These are phyloP conservation scores for Rhazya stricta DNA, from an alignment of 257 asterid genomes.

Conservation along the genomic window DNA sequence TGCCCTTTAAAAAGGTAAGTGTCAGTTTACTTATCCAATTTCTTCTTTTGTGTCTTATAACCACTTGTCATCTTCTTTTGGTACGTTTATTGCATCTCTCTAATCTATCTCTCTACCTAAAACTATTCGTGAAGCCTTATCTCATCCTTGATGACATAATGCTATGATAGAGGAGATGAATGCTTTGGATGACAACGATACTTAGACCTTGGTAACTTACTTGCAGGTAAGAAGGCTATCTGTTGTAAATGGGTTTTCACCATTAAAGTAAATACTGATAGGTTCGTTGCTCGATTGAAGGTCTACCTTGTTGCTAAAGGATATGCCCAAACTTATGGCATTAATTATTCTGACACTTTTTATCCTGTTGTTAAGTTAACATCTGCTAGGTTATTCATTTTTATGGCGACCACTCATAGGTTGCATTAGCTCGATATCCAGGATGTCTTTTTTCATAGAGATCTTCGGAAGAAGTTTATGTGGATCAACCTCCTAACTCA, in stretches of 20 bases:
- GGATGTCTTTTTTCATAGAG: not conserved
- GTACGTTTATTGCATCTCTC: not conserved
- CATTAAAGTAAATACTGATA: not conserved
- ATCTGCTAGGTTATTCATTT: not conserved
- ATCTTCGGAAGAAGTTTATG: not conserved
- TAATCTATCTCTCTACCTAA: not conserved
- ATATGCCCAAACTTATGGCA: no score
- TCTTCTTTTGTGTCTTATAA: not conserved
- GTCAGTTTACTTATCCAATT: not conserved
- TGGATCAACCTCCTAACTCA: not conserved
- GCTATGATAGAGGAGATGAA: no score
- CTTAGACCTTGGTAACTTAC: constrained; percentile 2
- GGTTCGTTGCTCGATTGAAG: not conserved
- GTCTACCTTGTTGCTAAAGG: no score
- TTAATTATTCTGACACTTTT: not conserved
- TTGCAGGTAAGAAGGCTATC: not conserved
- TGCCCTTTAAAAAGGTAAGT: not conserved
- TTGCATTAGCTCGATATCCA: not conserved
- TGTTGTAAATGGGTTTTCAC: not conserved
- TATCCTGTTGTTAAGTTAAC: not conserved
- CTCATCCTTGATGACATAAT: no score
- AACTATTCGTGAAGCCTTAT: not conserved
- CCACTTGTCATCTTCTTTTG: not conserved
- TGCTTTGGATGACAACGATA: no score
- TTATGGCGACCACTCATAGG: not conserved